Conservation (phyloP, 495 filamentous ascomycete species). For the Penicillium goetzii region DNA sequence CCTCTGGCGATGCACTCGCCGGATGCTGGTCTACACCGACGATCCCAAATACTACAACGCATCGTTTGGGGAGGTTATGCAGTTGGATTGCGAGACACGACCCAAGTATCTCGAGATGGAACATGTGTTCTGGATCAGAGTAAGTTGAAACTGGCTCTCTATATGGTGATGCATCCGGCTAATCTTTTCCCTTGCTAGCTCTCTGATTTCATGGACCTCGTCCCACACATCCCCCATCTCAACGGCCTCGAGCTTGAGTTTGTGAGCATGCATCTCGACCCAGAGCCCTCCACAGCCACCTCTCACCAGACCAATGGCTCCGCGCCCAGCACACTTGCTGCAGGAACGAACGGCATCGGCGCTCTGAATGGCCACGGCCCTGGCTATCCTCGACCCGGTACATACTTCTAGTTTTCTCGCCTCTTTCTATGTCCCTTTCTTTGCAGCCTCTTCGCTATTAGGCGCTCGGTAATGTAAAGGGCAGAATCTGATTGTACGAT, state of each 20-base stretch:
- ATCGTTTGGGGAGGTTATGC: constrained; percentile 49
- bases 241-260: constrained; percentile 60
- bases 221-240: constrained; percentile 71
- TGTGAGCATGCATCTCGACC: constrained; percentile 53
- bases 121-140: constrained; percentile 78
- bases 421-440: constrained; percentile 16
- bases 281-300: constrained; percentile 34
- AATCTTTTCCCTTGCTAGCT: constrained; percentile 49
- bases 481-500: constrained; percentile 52
- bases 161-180: constrained; percentile 9
- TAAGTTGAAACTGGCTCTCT: constrained; percentile 36
- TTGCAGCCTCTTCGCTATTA: constrained; percentile 33
- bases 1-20: constrained; percentile 58
- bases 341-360: constrained; percentile 31
- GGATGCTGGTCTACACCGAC: constrained; percentile 52
- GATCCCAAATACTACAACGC: constrained; percentile 41
- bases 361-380: constrained; percentile 47
- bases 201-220: constrained; percentile 73
- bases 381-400: constrained; percentile 47
- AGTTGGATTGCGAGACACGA: constrained; percentile 50
- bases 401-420: constrained; percentile 46
- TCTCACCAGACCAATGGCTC: constrained; percentile 42
- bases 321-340: constrained; percentile 21
- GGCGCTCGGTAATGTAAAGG: constrained; percentile 39
- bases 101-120: constrained; percentile 59